Conservation (phyloP, 164 flowering plant genomes). For the Sextonia rubra region DNA sequence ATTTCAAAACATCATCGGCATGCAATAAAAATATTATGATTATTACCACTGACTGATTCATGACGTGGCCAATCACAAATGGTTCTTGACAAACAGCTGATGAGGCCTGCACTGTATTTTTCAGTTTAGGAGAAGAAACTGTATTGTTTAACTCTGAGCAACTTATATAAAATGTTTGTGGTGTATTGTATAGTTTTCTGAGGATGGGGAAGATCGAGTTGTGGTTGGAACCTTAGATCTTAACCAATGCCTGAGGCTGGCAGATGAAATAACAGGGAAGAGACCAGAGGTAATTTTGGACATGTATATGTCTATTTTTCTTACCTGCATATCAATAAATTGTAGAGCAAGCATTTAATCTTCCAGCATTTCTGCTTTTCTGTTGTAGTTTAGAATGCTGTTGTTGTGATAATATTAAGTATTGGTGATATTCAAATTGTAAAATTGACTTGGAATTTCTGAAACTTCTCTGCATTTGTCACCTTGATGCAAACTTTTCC, state of each 20-base stretch:
- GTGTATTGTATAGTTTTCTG: slow-evolving; percentile 45
- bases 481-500: too few relatives aligned
- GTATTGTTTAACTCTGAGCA: background rate
- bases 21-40: too few relatives aligned
- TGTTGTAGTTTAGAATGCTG: too few relatives aligned
- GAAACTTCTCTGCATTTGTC: too few relatives aligned
- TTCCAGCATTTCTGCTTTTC: too few relatives aligned
- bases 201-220: slow-evolving; percentile 64
- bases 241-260: slow-evolving; percentile 75
- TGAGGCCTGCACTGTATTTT: too few relatives aligned
- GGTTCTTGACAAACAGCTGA: background rate
- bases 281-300: slow-evolving; percentile 60
- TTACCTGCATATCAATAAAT: background rate
- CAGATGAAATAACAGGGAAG: slow-evolving; percentile 82
- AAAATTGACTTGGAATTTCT: too few relatives aligned
- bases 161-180: background rate
- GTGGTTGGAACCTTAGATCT: slow-evolving; percentile 90
- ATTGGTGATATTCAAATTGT: too few relatives aligned
- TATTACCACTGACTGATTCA: background rate
- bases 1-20: background rate
- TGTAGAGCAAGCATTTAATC: too few relatives aligned
- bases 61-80: background rate
- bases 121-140: background rate
- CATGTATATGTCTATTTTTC: background rate
- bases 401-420: too few relatives aligned